A percentile compares a stretch with the other conserved stretches of the same genome.
Evolutionary conservation across 2,329 filamentous ascomycete species (phyloP).

Genomic region (Pestalotiopsis sp.): DNA sequence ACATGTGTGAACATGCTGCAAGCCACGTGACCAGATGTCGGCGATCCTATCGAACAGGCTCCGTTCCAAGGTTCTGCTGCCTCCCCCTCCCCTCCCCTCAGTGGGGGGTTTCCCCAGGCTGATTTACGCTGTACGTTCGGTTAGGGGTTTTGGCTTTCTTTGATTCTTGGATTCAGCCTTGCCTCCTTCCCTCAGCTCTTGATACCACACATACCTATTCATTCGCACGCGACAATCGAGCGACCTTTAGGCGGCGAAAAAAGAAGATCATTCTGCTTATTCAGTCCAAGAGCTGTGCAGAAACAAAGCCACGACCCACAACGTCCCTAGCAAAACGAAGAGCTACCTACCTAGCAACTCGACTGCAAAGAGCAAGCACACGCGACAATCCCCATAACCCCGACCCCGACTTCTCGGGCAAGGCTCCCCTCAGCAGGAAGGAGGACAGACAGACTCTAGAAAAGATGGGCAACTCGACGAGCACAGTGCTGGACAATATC

Average conservation of each 20-base stretch:
- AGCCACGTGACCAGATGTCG: neutral
- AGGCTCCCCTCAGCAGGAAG: neutral
- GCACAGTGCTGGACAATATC: slow-evolving; percentile 87
- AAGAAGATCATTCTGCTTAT: neutral
- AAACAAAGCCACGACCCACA: neutral
- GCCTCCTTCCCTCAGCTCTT: neutral
- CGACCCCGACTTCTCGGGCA: neutral
- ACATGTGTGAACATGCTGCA: neutral
- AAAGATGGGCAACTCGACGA: slow-evolving; percentile 70
- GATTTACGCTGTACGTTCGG: neutral
- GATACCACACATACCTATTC: neutral
- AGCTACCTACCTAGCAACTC: neutral
- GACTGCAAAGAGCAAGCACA: neutral
- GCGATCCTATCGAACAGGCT: neutral
- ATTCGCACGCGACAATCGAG: neutral
- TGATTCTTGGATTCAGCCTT: neutral
- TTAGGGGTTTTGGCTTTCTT: neutral
- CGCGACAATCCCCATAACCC: neutral
- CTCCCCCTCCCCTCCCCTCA: neutral
- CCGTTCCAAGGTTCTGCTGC: neutral
- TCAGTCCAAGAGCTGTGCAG: neutral
- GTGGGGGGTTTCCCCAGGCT: neutral
- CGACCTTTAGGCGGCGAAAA: neutral
- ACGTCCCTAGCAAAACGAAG: neutral
- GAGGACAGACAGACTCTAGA: slow-evolving; percentile 17